Percentiles rank a stretch among this genome's conserved stretches.
phyloP scores from a whole-genome alignment of 345 rosid species.

The Odontarrhena argentea region DNA sequence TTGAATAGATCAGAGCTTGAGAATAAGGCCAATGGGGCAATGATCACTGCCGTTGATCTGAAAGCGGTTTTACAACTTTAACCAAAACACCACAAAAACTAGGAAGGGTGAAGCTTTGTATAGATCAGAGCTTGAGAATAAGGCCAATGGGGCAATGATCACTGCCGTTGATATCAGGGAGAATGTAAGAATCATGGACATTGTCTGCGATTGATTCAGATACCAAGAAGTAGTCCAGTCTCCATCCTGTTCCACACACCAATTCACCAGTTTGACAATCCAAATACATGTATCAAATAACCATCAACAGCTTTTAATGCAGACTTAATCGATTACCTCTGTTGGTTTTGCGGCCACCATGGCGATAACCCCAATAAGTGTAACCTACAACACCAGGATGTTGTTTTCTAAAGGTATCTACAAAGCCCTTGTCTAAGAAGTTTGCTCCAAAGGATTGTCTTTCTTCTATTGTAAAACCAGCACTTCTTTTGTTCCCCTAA shows the following conservation, averaged over 20 bases:
- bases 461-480: slow-evolving; percentile 89
- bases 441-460: slow-evolving; percentile 72
- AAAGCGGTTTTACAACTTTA: slow-evolving; percentile 9
- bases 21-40: slow-evolving; percentile 78
- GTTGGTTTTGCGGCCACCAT: slow-evolving; percentile 77
- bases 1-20: slow-evolving; percentile 51
- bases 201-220: slow-evolving; percentile 74
- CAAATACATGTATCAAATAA: slow-evolving; percentile 7
- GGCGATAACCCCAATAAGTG: slow-evolving; percentile 94
- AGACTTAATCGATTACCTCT: slow-evolving; percentile 48
- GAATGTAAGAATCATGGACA: slow-evolving; percentile 84
- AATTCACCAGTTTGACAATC: slow-evolving; percentile 20
- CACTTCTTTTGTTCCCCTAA: slow-evolving; percentile 93
- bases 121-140: slow-evolving; percentile 56
- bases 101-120: not conserved
- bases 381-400: slow-evolving; percentile 86
- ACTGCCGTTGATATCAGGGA: slow-evolving; percentile 84
- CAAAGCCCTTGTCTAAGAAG: slow-evolving; percentile 77
- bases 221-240: slow-evolving; percentile 93
- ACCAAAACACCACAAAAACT: slow-evolving; percentile 7
- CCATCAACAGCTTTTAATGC: slow-evolving; percentile 2
- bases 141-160: slow-evolving; percentile 95
- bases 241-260: slow-evolving; percentile 73
- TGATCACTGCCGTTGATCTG: slow-evolving; percentile 80
- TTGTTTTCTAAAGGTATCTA: slow-evolving; percentile 90